Conservation (phyloP, 345 rosid genomes). For the Boechera retrofracta region DNA sequence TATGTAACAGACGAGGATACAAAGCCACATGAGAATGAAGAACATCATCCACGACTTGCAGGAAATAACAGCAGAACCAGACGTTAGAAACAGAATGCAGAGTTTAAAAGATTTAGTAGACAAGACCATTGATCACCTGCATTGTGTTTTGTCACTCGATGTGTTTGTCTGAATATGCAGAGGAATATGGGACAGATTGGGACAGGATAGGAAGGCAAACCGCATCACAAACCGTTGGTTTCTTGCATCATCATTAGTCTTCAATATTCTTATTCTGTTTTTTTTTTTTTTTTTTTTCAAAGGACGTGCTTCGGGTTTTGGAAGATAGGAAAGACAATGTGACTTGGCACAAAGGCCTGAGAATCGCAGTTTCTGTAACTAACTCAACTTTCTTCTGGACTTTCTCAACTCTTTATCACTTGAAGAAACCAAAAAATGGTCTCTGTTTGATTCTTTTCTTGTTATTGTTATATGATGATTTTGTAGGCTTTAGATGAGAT, state of each 20-base stretch:
- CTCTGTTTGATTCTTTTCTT: constrained; percentile 3
- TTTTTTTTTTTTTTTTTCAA: not conserved
- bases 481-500: constrained; percentile 80
- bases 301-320: constrained; percentile 76
- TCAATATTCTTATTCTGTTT: constrained; percentile 8
- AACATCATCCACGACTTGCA: constrained; percentile 76
- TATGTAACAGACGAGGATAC: constrained; percentile 61
- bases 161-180: constrained; percentile 71
- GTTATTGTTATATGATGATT: not conserved
- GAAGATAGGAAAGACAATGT: constrained; percentile 70
- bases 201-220: constrained; percentile 55
- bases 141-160: constrained; percentile 59
- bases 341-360: constrained; percentile 76
- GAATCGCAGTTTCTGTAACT: constrained; percentile 74
- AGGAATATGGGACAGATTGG: constrained; percentile 85
- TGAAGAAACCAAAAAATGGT: not conserved
- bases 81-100: constrained; percentile 71
- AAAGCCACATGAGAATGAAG: constrained; percentile 68
- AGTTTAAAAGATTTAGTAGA: constrained; percentile 70
- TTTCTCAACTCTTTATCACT: constrained; percentile 14
- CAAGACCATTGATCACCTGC: constrained; percentile 64
- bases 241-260: not conserved
- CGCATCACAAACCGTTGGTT: not conserved
- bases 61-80: constrained; percentile 67
- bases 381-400: not conserved